phyloP scores from a whole-genome alignment of 2,329 filamentous ascomycete species.

The Colletotrichum trifolii region DNA sequence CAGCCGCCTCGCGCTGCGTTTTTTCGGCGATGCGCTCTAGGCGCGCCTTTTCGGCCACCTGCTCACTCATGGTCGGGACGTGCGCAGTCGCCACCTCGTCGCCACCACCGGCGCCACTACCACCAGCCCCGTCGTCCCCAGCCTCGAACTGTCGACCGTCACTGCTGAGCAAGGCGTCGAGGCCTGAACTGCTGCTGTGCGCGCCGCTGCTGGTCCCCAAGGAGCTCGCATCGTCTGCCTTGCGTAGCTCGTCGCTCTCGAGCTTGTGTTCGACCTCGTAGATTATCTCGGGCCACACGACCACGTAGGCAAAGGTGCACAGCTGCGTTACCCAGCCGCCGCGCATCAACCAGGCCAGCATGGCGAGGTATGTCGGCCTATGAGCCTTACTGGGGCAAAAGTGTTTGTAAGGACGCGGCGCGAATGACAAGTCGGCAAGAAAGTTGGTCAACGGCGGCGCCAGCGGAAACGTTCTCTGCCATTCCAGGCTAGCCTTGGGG shows the following conservation, averaged over 20 bases:
- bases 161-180: conserved; percentile 37
- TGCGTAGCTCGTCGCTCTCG: conserved; percentile 70
- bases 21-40: conserved; percentile 68
- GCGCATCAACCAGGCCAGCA: conserved; percentile 92
- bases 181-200: conserved; percentile 19
- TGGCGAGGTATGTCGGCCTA: conserved; percentile 86
- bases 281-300: conserved; percentile 84
- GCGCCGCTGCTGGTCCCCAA: conserved; percentile 27
- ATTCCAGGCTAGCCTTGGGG: conserved; percentile 74
- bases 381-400: conserved; percentile 91
- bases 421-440: conserved; percentile 82
- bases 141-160: conserved; percentile 42
- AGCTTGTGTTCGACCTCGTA: conserved; percentile 81
- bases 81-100: conserved; percentile 36
- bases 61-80: conserved; percentile 60
- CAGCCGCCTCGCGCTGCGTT: conserved; percentile 62
- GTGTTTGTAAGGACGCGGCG: conserved; percentile 83
- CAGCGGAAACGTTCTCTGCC: conserved; percentile 83
- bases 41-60: conserved; percentile 70
- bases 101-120: conserved; percentile 30
- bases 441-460: conserved; percentile 87
- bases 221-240: conserved; percentile 38
- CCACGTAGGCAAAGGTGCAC: conserved; percentile 89
- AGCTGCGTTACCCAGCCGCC: conserved; percentile 95
- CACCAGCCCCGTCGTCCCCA: conserved; percentile 19